These are phyloP conservation scores for Rubus idaeus DNA, from an alignment of 306 rosid species.

Conservation along the genomic window DNA sequence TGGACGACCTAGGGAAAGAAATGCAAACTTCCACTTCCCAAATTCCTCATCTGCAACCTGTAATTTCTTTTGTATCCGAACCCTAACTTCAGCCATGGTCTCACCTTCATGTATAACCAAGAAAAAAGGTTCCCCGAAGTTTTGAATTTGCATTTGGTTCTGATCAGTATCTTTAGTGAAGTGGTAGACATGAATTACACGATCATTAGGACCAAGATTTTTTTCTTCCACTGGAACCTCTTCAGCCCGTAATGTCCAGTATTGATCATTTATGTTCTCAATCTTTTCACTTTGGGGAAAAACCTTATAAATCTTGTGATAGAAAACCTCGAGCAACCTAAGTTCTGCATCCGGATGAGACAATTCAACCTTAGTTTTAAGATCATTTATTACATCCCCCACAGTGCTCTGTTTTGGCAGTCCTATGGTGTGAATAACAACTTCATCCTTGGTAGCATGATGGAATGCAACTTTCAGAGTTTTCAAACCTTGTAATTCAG, in stretches of 20 bases:
- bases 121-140: constrained; percentile 92
- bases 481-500: constrained; percentile 88
- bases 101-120: constrained; percentile 88
- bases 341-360: constrained; percentile 82
- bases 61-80: constrained; percentile 69
- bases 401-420: constrained; percentile 90
- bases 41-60: constrained; percentile 88
- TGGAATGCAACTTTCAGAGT: constrained; percentile 88
- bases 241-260: constrained; percentile 93
- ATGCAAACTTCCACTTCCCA: constrained; percentile 90
- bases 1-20: constrained; percentile 84
- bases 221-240: constrained; percentile 94
- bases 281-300: constrained; percentile 83
- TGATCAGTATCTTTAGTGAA: constrained; percentile 79
- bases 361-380: constrained; percentile 82
- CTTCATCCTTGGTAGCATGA: constrained; percentile 85
- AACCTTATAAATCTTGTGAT: constrained; percentile 91
- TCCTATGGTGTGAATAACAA: constrained; percentile 79
- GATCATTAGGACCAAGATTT: constrained; percentile 69
- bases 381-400: constrained; percentile 82
- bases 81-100: constrained; percentile 65
- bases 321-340: constrained; percentile 90
- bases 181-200: constrained; percentile 84
- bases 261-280: constrained; percentile 84
- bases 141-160: constrained; percentile 86